Base-by-base conservation (phyloP, 1,284 basidiomycete genomes). In the Ceratobasidium papillatum region DNA sequence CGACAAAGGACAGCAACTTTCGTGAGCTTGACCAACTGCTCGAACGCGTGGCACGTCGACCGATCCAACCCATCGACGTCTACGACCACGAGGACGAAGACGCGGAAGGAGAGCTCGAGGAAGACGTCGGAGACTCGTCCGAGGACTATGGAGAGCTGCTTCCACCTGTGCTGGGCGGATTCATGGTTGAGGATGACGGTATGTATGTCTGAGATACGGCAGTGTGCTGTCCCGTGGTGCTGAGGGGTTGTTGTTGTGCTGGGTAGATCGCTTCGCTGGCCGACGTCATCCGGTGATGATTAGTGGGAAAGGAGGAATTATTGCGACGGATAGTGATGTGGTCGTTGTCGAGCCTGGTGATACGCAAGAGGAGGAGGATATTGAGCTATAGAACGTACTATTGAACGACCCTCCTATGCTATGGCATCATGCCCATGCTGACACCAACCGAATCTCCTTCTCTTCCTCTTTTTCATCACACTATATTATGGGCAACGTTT, bases 1-100 rank as follows among this genome's bases (percentile, higher is more conserved):
- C 98, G 0, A 83, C 83, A 45, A 90, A 96, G 79, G 87, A 90
- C 74, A 85, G 86, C 43, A 95, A 99, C 83, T 99, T 97, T 82
- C 81, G 86, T 36, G 88, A 91, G 75, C 87, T 99, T 38, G 97
- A 99, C 82, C 85, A 84, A 51, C 87, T 98, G 43, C 88, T 99
- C 38, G 83, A 84, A 62, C 88, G 91, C 30, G 90, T 98, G 22
- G 87, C 87, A 76, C 90, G 95, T 36, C 87, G 87, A 65, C 89
- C 88, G 25, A 80, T 84, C 51, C 80, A 84, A 36, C 56, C 63
- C 11, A 62, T 74, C 12, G 22, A 19, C 52, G 36, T 17, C 41
- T 72, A 73, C 22, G 73, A 64, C 45, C 64, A 73, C 22, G 73
- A 64, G 34, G 76, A 77, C 19, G 78, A 78, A 22, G 78, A 78